These are phyloP conservation scores for Achaetomium macrosporum DNA, from an alignment of 2,329 filamentous ascomycete species.

Conservation along the genomic window DNA sequence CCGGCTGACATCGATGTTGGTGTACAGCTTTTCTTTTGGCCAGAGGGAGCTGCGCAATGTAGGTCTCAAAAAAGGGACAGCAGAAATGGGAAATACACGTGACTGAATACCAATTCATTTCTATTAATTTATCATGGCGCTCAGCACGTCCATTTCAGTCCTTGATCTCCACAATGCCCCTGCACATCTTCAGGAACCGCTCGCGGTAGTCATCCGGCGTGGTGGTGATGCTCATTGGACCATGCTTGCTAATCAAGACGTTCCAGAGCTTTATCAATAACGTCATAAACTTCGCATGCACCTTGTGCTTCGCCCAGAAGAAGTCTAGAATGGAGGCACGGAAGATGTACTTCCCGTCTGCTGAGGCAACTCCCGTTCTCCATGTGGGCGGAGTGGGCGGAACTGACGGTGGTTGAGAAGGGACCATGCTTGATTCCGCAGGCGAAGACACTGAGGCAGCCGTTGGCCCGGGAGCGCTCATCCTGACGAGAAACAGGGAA, in stretches of 20 bases:
- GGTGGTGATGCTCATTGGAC: constrained; percentile 71
- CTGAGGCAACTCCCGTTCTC: constrained; percentile 56
- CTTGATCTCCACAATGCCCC: constrained; percentile 28
- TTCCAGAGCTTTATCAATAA: constrained; percentile 60
- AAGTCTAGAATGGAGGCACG: constrained; percentile 66
- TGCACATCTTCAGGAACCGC: constrained; percentile 46
- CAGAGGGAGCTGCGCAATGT: no score
- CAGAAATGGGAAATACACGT: neutral
- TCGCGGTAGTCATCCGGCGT: constrained; percentile 60
- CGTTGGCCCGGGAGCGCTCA: constrained; percentile 17
- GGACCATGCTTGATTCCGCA: constrained; percentile 23
- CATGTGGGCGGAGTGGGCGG: constrained; percentile 42
- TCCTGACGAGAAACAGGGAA: constrained; percentile 63
- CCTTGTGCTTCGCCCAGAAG: constrained; percentile 70
- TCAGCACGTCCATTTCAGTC: neutral
- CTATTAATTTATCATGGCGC: no score
- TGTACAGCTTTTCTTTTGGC: no score
- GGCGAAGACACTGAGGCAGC: constrained; percentile 21
- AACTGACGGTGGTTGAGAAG: constrained; percentile 30
- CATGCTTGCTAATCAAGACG: constrained; percentile 51
- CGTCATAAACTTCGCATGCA: constrained; percentile 61
- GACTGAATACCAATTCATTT: no score
- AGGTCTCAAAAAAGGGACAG: neutral
- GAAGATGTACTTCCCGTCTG: constrained; percentile 61
- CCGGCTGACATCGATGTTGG: no score